Evolutionary conservation across 345 rosid species (phyloP).

Genomic region (Arabidopsis thaliana): DNA sequence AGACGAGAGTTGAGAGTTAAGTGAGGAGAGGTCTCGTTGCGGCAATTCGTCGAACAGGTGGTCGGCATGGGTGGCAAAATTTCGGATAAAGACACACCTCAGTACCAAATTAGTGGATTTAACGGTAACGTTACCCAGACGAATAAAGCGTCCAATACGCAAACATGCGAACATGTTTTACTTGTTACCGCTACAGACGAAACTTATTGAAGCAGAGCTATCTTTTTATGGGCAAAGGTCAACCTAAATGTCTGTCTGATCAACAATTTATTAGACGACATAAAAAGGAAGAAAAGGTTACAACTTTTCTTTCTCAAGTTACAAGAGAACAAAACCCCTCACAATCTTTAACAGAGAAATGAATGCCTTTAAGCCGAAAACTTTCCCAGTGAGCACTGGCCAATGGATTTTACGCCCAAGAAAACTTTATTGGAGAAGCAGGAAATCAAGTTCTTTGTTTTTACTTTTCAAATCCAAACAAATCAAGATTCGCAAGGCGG

Average conservation of each 20-base stretch:
- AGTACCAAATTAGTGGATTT: background rate
- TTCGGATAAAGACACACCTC: background rate
- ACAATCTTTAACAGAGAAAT: constrained; percentile 35
- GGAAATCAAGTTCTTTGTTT: constrained; percentile 22
- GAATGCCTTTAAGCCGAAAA: constrained; percentile 22
- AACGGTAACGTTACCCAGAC: background rate
- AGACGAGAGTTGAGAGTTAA: constrained; percentile 60
- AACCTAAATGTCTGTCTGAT: constrained; percentile 15
- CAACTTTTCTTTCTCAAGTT: constrained; percentile 25
- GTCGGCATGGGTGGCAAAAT: constrained; percentile 17
- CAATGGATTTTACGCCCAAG: constrained; percentile 7
- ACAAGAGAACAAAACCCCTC: constrained; percentile 30
- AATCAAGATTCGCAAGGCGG: constrained; percentile 21
- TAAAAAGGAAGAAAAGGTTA: constrained; percentile 30
- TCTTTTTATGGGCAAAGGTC: constrained; percentile 5
- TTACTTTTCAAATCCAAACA: constrained; percentile 30
- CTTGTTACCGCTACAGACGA: background rate
- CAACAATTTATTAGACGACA: constrained; percentile 34
- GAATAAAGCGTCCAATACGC: constrained; percentile 13
- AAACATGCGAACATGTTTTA: constrained; percentile 37
- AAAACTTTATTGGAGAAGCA: constrained; percentile 40
- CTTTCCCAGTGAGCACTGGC: constrained; percentile 21
- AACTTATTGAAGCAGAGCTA: background rate
- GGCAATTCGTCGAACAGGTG: constrained; percentile 60
- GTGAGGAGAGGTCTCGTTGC: constrained; percentile 49